Evolutionary conservation across 148 eudicot genomes (phyloP).

Genomic region (Cornus suecica): DNA sequence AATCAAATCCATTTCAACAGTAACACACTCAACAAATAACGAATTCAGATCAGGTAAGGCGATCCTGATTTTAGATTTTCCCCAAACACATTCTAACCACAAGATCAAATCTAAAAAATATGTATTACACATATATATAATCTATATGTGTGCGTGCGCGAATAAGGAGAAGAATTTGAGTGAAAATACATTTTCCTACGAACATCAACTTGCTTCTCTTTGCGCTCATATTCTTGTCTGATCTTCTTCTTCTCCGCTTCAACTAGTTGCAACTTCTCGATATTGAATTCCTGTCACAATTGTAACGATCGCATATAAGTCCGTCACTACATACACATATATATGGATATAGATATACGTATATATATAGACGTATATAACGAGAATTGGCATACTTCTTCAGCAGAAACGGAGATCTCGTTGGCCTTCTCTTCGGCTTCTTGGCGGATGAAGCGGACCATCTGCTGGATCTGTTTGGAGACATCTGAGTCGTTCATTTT

Average conservation of each 20-base stretch:
- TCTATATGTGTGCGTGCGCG: background rate
- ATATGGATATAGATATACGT: background rate
- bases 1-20: background rate
- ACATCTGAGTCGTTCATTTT: slow-evolving; percentile 82
- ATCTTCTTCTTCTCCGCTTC: slow-evolving; percentile 95
- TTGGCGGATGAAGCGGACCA: slow-evolving; percentile 85
- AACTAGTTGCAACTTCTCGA: slow-evolving; percentile 84
- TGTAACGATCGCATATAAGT: background rate
- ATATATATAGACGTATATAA: background rate
- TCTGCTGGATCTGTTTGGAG: slow-evolving; percentile 88
- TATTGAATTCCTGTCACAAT: slow-evolving; percentile 65
- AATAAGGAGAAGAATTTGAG: background rate
- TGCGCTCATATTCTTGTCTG: slow-evolving; percentile 83
- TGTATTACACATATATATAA: background rate
- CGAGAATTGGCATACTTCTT: slow-evolving; percentile 36
- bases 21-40: background rate
- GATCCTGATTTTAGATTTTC: background rate
- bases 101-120: background rate
- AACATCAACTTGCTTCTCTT: slow-evolving; percentile 72
- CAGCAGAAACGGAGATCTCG: slow-evolving; percentile 84
- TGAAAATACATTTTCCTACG: slow-evolving; percentile 71
- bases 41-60: background rate
- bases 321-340: background rate
- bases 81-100: background rate
- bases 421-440: slow-evolving; percentile 89